Conservation (phyloP, 2,329 filamentous ascomycete species). For the Hymenoscyphus scutula region DNA sequence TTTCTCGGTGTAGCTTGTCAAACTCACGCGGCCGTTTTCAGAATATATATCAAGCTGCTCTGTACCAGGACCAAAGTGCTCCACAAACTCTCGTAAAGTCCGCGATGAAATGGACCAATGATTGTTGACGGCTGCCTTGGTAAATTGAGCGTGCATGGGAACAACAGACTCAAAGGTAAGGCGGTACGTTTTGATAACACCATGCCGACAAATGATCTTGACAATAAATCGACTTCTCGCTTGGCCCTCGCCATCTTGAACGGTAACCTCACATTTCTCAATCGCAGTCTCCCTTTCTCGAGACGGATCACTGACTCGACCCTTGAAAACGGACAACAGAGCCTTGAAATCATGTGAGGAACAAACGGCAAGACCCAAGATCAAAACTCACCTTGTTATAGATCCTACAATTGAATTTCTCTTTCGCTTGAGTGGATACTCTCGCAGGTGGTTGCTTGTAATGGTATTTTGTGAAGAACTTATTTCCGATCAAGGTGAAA, state of each 20-base stretch:
- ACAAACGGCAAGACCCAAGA: background rate
- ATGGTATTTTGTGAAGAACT: constrained; percentile 72
- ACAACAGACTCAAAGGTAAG: constrained; percentile 71
- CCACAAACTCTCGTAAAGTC: constrained; percentile 71
- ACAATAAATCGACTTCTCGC: constrained; percentile 70
- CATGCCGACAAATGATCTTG: constrained; percentile 71
- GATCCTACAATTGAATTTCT: constrained; percentile 71
- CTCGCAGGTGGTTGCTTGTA: constrained; percentile 48
- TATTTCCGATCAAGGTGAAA: constrained; percentile 62
- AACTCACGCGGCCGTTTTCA: constrained; percentile 65
- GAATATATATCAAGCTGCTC: constrained; percentile 79
- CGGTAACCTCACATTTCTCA: constrained; percentile 69
- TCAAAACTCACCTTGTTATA: constrained; percentile 59
- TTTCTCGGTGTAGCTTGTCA: constrained; percentile 81
- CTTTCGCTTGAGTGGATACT: constrained; percentile 21
- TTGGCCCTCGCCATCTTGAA: constrained; percentile 68
- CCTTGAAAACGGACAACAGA: constrained; percentile 72
- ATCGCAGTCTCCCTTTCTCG: constrained; percentile 67
- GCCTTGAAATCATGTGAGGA: constrained; percentile 43
- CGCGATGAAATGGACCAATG: constrained; percentile 71
- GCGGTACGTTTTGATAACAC: constrained; percentile 73
- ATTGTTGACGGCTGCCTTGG: constrained; percentile 62
- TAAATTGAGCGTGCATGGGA: constrained; percentile 76
- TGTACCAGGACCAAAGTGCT: constrained; percentile 77
- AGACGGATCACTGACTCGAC: constrained; percentile 59